Percentiles rank a stretch among this genome's conserved stretches.
Evolutionary conservation across 1,139 yeast species (phyloP).

Genomic region (Scheffersomyces lignicola): DNA sequence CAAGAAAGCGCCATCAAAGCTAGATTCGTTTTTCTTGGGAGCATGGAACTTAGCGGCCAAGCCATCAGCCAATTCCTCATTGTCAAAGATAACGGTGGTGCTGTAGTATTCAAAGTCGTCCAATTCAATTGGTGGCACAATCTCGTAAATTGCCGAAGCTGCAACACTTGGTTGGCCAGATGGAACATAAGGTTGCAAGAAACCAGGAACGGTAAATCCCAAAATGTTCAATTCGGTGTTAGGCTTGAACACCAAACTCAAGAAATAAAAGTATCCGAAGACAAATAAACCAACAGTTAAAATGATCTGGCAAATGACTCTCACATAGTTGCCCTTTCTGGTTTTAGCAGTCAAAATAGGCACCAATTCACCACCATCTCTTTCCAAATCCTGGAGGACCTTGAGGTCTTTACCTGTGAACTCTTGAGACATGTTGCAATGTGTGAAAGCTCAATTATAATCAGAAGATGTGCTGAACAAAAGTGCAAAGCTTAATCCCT

Average conservation of each 20-base stretch:
- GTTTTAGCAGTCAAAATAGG: background rate
- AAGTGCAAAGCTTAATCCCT: too few species aligned
- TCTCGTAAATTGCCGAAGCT: slow-evolving; percentile 19
- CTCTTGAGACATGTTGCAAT: background rate
- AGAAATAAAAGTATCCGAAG: background rate
- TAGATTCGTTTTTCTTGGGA: slow-evolving; percentile 14
- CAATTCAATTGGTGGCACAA: slow-evolving; percentile 13
- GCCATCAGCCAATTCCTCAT: slow-evolving; percentile 12
- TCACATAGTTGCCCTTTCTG: background rate
- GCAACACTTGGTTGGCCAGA: slow-evolving; percentile 10
- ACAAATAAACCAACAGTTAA: background rate
- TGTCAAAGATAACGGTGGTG: slow-evolving; percentile 15
- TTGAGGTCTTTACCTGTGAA: slow-evolving; percentile 1
- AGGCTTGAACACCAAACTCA: background rate
- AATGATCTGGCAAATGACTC: background rate
- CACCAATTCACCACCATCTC: slow-evolving; percentile 1
- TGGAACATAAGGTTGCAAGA: background rate
- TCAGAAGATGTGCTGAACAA: too few species aligned
- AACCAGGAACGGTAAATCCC: background rate
- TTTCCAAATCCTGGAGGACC: slow-evolving; percentile 3
- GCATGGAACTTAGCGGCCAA: slow-evolving; percentile 14
- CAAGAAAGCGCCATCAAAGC: slow-evolving; percentile 21
- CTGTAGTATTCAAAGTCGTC: slow-evolving; percentile 13
- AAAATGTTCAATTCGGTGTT: background rate
- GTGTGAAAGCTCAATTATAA: too few species aligned